Percentiles rank a stretch among this genome's conserved stretches.
Evolutionary conservation across 1,284 basidiomycete genomes (phyloP).

Genomic region (Neonothopanus nambi): DNA sequence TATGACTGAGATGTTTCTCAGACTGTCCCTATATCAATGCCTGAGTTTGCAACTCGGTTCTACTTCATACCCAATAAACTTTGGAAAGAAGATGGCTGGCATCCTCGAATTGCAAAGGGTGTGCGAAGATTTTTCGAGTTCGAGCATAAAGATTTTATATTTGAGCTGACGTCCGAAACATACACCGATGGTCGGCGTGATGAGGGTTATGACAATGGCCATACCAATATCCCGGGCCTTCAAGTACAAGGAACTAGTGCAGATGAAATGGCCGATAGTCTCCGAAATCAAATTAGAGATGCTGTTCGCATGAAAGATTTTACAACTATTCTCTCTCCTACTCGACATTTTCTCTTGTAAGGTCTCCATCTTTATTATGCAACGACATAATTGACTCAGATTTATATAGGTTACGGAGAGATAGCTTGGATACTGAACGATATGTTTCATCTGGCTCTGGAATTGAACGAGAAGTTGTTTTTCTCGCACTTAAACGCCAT

Average conservation of each 20-base stretch:
- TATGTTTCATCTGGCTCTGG: background rate
- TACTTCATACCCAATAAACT: too few species aligned
- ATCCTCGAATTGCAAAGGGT: too few species aligned
- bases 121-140: background rate
- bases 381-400: background rate
- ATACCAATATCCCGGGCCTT: background rate
- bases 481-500: background rate
- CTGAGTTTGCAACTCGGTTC: too few species aligned
- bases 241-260: background rate
- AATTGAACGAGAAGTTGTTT: background rate
- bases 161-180: background rate
- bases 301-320: background rate
- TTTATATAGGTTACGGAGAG: background rate
- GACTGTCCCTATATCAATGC: too few species aligned
- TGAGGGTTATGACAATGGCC: background rate
- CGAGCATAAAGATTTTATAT: background rate
- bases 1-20: too few species aligned
- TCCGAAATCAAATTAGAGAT: background rate
- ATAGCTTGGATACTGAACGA: too few species aligned
- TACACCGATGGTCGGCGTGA: background rate
- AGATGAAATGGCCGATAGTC: background rate
- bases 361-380: background rate
- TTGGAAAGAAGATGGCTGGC: too few species aligned
- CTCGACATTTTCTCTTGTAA: constrained; percentile 1
- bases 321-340: background rate